phyloP scores from a whole-genome alignment of 2,329 filamentous ascomycete species.

The Lasiodiplodia gonubiensis region DNA sequence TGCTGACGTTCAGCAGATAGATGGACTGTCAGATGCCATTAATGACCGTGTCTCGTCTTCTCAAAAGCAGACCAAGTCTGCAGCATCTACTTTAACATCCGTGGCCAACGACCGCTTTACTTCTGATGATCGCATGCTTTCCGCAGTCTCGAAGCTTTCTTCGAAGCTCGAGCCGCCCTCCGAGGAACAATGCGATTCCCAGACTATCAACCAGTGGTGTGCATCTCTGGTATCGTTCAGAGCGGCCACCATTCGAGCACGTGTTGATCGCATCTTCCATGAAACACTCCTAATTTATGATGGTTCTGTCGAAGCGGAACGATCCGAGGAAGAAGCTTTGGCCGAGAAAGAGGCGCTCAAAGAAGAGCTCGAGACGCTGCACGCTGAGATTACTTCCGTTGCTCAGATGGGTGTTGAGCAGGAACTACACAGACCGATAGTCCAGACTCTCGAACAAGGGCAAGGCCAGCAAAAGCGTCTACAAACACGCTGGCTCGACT shows the following conservation, averaged over 20 bases:
- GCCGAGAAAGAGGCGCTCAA: slow-evolving; percentile 61
- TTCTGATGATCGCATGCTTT: slow-evolving; percentile 63
- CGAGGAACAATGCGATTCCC: slow-evolving; percentile 58
- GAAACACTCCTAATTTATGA: slow-evolving; percentile 38
- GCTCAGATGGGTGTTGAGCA: slow-evolving; percentile 74
- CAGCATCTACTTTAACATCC: slow-evolving; percentile 54
- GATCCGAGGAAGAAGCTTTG: slow-evolving; percentile 50
- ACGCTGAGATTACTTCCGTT: slow-evolving; percentile 71
- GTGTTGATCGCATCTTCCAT: slow-evolving; percentile 61
- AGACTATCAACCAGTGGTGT: slow-evolving; percentile 62
- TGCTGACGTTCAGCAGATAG: slow-evolving; percentile 28
- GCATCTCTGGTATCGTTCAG: slow-evolving; percentile 49
- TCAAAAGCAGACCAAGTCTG: slow-evolving; percentile 57
- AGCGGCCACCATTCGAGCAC: slow-evolving; percentile 49
- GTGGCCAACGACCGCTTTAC: slow-evolving; percentile 59
- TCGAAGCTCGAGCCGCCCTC: slow-evolving; percentile 59
- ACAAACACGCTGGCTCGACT: slow-evolving; percentile 50
- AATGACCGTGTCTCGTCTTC: slow-evolving; percentile 44
- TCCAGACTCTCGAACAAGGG: slow-evolving; percentile 47
- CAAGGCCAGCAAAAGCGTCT: slow-evolving; percentile 44
- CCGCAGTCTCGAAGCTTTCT: slow-evolving; percentile 19
- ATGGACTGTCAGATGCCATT: slow-evolving; percentile 38
- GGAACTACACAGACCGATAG: slow-evolving; percentile 68
- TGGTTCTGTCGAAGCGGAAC: slow-evolving; percentile 51
- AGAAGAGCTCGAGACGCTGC: slow-evolving; percentile 71